These are phyloP conservation scores for Clonostachys rosea DNA, from an alignment of 2,329 filamentous ascomycete species.

Conservation along the genomic window DNA sequence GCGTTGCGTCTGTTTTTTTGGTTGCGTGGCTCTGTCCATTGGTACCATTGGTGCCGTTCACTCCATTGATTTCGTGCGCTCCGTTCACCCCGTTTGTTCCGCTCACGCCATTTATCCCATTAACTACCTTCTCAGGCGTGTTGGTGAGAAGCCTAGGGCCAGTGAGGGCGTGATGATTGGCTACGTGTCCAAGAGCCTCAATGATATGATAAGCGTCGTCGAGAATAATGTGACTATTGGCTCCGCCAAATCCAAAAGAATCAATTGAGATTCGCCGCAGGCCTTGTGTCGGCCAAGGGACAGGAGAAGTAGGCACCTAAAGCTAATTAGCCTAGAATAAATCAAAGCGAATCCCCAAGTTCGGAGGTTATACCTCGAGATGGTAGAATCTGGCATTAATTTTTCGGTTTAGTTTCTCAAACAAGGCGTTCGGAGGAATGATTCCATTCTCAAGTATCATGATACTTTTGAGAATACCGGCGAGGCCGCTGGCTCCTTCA, in stretches of 20 bases:
- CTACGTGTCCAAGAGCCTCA: conserved; percentile 1
- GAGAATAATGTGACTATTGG: conserved; percentile 11
- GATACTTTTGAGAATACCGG: conserved; percentile 8
- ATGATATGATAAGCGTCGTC: conserved; percentile 9
- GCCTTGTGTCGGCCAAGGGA: conserved; percentile 1
- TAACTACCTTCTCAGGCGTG: too few species aligned
- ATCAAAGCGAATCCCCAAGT: too few species aligned
- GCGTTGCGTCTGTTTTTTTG: neutral
- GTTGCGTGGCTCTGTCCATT: neutral
- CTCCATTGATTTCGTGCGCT: too few species aligned
- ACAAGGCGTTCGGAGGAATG: conserved; percentile 42
- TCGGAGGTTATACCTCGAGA: neutral
- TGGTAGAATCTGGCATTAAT: neutral
- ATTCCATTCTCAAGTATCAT: conserved; percentile 46
- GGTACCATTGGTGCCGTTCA: neutral
- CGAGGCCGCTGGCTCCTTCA: conserved; percentile 8
- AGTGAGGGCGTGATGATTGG: neutral
- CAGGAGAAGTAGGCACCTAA: neutral
- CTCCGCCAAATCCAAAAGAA: conserved; percentile 12
- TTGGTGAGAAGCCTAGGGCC: neutral
- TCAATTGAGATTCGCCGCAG: conserved; percentile 8
- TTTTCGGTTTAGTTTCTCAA: conserved; percentile 10
- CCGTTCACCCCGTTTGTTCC: too few species aligned
- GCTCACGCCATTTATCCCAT: too few species aligned
- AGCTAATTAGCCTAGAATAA: too few species aligned